Base-by-base conservation (phyloP, 345 rosid species). In the Turnera subulata region DNA sequence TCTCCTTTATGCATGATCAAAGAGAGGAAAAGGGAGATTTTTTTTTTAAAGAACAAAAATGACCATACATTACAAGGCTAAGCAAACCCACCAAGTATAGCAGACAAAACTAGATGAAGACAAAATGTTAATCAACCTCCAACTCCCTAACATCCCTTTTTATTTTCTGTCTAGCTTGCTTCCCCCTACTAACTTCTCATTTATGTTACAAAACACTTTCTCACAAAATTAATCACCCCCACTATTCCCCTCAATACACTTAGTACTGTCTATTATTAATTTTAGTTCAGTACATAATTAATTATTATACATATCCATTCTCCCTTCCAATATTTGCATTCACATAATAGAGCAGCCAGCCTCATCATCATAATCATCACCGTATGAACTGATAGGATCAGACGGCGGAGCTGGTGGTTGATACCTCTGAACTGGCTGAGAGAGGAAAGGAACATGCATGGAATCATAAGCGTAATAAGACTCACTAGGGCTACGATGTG, bases 341-440 rank as follows among this genome's bases (percentile, higher is more conserved):
- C 69, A 85, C 86, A 80, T 67, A n/a, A 85, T 61, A 15, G 78
- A 73, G 82, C 92, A 85, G 17, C 70, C 69, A 19, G 39, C 13
- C 25, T 54, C 66, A 18, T 52, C 58, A 14, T 61, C 58, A 14
- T 61, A 59, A 33, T 63, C 66, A 15, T 71, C 58, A 15, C 53
- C 56, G 16, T 43, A 17, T 6, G 25, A 46, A 39, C 32, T 38
- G 61, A 70, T 63, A 9, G 66, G 79, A 61, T 68, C 59, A 5
- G 61, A 56, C 25, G 75, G 67, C 33, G 76, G 82, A 54, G 73
- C 46, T 25, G 69, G 70, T 6, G 52, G 73, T 45, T 53, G 50
- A 66, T 70, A 61, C 14, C 44, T 53, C 19, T 46, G 35, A 29
- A 29, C 29, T 4, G 59, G 65, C 24, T 38, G 64, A 32, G 58